Conservation (phyloP, 2,329 filamentous ascomycete genomes). For the Tympanopsis confertula region DNA sequence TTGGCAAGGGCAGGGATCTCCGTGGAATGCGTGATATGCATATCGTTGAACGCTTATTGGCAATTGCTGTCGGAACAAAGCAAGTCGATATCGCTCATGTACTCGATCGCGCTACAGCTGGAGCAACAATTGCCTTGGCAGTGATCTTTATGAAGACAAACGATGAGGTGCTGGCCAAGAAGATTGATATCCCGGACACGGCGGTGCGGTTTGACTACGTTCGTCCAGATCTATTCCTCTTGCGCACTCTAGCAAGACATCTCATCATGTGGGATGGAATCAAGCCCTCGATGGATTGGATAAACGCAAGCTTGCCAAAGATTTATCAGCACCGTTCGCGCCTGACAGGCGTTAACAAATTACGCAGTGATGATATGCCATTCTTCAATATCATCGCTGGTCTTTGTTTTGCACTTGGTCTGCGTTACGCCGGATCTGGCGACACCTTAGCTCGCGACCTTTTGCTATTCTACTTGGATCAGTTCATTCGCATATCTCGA, state of each 20-base stretch:
- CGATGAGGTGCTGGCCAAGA: conserved; percentile 73
- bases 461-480: conserved; percentile 72
- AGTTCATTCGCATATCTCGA: conserved; percentile 68
- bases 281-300: conserved; percentile 61
- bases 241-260: conserved; percentile 80
- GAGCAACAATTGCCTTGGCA: conserved; percentile 79
- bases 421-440: conserved; percentile 65
- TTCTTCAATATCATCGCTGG: conserved; percentile 89
- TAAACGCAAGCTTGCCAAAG: conserved; percentile 59
- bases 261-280: conserved; percentile 88
- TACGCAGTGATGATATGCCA: conserved; percentile 75
- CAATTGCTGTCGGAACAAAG: conserved; percentile 77
- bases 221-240: conserved; percentile 79
- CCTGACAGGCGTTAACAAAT: conserved; percentile 43
- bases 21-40: conserved; percentile 88
- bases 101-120: conserved; percentile 82
- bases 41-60: conserved; percentile 75
- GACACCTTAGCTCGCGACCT: conserved; percentile 66
- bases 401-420: conserved; percentile 68
- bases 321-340: conserved; percentile 53
- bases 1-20: conserved; percentile 80
- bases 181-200: conserved; percentile 87
- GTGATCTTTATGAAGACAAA: conserved; percentile 97
- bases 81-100: conserved; percentile 87
- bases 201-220: conserved; percentile 89